phyloP scores from a whole-genome alignment of 371 early-diverging fungal species.

The Synchytrium microbalum region DNA sequence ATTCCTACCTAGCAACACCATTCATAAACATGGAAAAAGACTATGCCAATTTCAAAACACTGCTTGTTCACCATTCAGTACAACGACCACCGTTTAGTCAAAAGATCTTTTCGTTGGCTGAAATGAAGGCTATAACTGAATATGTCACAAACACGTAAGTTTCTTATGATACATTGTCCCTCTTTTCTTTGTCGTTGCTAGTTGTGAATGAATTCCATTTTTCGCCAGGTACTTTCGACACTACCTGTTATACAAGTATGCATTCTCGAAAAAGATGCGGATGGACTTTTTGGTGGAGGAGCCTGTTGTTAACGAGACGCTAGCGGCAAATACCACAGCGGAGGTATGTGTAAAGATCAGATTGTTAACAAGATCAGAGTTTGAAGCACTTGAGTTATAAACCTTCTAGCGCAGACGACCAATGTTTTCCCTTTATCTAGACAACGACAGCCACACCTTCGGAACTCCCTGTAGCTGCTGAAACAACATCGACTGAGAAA shows the following conservation, averaged over 20 bases:
- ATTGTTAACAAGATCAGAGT: too few relatives aligned
- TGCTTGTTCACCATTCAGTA: conserved; percentile 37
- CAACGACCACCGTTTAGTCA: conserved; percentile 42
- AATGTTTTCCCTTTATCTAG: too few relatives aligned
- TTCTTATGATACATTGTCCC: background rate
- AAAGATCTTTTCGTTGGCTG: conserved; percentile 32
- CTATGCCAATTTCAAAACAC: conserved; percentile 35
- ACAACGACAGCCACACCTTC: background rate
- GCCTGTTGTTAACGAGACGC: conserved; percentile 11
- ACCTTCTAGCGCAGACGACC: too few relatives aligned
- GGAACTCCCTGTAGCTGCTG: conserved; percentile 1
- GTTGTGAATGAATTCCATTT: background rate
- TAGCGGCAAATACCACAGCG: background rate
- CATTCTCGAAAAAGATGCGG: conserved; percentile 42
- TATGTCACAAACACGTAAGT: conserved; percentile 41
- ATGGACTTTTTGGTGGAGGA: conserved; percentile 38
- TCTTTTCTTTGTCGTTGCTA: background rate
- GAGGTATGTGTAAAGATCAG: too few relatives aligned
- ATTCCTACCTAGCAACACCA: conserved; percentile 26
- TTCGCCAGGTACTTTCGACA: conserved; percentile 43
- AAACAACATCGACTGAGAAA: conserved; percentile 7
- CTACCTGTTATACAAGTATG: conserved; percentile 48
- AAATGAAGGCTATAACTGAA: conserved; percentile 34
- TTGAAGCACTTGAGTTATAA: too few relatives aligned
- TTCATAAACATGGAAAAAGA: conserved; percentile 35